Conservation (phyloP, 1,284 basidiomycete genomes). For the Microbotryum silenes-acaulis region DNA sequence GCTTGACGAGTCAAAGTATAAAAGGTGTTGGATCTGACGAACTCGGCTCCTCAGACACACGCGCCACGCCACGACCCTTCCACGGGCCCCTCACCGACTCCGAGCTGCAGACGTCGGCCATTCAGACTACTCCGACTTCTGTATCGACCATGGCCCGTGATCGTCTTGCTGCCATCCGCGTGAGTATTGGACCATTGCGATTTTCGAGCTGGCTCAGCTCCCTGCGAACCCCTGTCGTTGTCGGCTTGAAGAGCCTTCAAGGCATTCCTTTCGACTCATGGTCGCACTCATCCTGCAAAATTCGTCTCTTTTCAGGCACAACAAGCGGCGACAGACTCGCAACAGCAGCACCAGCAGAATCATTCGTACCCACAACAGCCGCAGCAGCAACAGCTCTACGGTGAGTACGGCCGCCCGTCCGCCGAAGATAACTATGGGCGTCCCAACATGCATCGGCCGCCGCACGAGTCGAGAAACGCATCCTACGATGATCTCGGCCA, state of each 20-base stretch:
- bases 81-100: too few species aligned
- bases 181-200: background rate
- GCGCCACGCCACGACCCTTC: too few species aligned
- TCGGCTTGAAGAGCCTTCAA: background rate
- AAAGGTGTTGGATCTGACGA: too few species aligned
- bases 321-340: background rate
- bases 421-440: background rate
- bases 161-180: slow-evolving; percentile 22
- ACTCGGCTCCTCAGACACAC: too few species aligned
- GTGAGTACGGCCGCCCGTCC: slow-evolving; percentile 1
- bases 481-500: background rate
- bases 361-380: background rate
- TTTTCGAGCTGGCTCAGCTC: too few species aligned
- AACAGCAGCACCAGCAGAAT: background rate
- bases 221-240: background rate
- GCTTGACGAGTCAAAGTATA: too few species aligned
- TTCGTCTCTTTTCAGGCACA: background rate
- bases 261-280: background rate
- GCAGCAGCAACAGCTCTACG: background rate
- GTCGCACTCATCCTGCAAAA: background rate
- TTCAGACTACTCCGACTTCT: too few species aligned
- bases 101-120: too few species aligned
- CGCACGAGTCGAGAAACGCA: background rate
- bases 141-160: slow-evolving; percentile 19
- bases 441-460: background rate